Evolutionary conservation across 2,329 filamentous ascomycete genomes (phyloP), one percentile per base, ranked within the genome.

Genomic region (Dryadomyces quercivorus): DNA sequence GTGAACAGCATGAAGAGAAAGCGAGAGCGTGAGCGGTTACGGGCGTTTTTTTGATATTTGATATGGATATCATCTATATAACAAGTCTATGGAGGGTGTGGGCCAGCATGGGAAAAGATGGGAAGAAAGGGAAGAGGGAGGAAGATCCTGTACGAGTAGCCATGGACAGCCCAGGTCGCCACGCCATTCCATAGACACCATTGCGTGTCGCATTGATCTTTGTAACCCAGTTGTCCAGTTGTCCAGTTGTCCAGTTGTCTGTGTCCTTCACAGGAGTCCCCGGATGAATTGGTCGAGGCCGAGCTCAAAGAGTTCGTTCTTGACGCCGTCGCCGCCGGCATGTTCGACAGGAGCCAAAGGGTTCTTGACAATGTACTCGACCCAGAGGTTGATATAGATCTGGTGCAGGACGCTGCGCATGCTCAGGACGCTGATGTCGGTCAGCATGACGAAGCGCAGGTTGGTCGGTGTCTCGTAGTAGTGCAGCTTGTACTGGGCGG

Each of bases 381-480:
- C 92, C 73, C 93, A 98, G 22, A 97, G 80, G 67, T 95, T 97
- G 56, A 96, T 94, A 69, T 96, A 98, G 59, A 98, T 96, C 76
- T 98, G 93, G 67, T 98, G 91, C 64, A 98, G 72, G 21, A 95
- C 92, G 63, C 94, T 89, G 47, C 91, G 82, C 82, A 98, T 92
- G 70, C 90, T 96, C 61, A 86, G 80, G 56, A 88, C 87, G 61
- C 82, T 86, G 42, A 87, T 88, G 71, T 97, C 93, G 22, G 93
- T 97, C 65, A 97, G 77, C 84, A 98, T 88, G 66, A 96, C 90
- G 66, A 97, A 94, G 66, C 95, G 94, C 70, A 95, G 84, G 68
- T 88, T 94, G 52, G 90, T 93, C 1, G 91, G 90, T 13, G 93
- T 97, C 75, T 98, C 93, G 77, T 96, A 98, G 75, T 95, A 98